phyloP scores from a whole-genome alignment of 129 eudicot genomes.

The Centella asiatica region DNA sequence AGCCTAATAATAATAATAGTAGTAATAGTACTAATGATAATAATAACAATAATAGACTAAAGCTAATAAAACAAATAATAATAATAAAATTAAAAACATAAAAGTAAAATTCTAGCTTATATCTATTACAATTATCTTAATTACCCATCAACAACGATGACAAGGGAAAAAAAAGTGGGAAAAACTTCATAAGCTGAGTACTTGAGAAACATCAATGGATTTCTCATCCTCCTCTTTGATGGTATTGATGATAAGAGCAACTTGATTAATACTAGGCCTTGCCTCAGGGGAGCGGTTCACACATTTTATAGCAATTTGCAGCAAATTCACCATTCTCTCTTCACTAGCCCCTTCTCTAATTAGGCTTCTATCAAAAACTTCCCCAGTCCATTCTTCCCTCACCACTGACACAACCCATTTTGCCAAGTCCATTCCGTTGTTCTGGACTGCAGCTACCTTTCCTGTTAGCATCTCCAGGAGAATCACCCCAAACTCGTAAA shows the following conservation, averaged over 20 bases:
- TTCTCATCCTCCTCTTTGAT: slow-evolving; percentile 62
- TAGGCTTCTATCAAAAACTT: slow-evolving; percentile 55
- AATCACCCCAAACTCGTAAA: slow-evolving; percentile 51
- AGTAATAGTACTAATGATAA: no score
- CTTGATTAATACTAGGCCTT: slow-evolving; percentile 53
- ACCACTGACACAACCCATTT: slow-evolving; percentile 64
- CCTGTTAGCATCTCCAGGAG: slow-evolving; percentile 78
- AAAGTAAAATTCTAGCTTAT: no score
- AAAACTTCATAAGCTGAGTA: background rate
- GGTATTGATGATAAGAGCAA: slow-evolving; percentile 38
- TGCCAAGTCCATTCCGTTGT: slow-evolving; percentile 55
- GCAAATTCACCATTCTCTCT: slow-evolving; percentile 67
- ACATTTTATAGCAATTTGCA: slow-evolving; percentile 63
- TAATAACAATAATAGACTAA: no score
- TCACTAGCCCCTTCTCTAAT: slow-evolving; percentile 68
- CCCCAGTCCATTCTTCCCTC: slow-evolving; percentile 76
- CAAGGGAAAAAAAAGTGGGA: background rate
- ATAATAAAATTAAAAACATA: no score
- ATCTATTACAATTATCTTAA: no score
- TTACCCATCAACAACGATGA: background rate
- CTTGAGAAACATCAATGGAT: slow-evolving; percentile 47
- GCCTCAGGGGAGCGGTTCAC: slow-evolving; percentile 39
- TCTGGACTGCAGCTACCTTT: slow-evolving; percentile 40
- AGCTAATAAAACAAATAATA: no score
- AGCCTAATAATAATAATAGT: no score